Evolutionary conservation across 2,329 filamentous ascomycete species (phyloP), one percentile per base, ranked within the genome.

Genomic region (Rutstroemia sp.): DNA sequence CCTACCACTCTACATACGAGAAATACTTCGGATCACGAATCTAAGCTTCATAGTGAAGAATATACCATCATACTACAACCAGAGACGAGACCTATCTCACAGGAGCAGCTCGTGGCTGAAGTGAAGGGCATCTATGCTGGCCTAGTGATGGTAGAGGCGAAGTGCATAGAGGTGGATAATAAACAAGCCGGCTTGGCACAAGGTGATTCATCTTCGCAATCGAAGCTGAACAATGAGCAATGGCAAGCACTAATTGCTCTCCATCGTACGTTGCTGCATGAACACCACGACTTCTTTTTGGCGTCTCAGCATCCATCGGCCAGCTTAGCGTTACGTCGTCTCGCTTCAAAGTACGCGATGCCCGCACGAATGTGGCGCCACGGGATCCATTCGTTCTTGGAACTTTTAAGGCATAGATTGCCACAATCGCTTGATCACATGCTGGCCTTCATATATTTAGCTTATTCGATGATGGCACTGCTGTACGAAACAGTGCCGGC

Each of bases 341-440:
- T 96, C 0, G 86, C 91, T 0, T 79, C 80, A 0, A 94, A 94
- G 59, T 96, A 96, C 63, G 84, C 85, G 0, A 96, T 97, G 90
- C 92, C 92, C 0, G 90, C 89, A 0, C 77, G 92, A 0, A 94
- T 97, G 88, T 97, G 94, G 94, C 79, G 90, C 0, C 89, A 79
- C 86, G 92, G 89, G 0, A 96, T 97, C 3, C 90, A 95, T 67
- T 85, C 83, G 0, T 94, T 94, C 57, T 76, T 95, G 0, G 90
- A 95, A 62, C 70, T 95, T 0, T 71, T 95, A 0, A 77, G 90
- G 0, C 83, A 89, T 61, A 80, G 85, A 2, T 74, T 96, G 0
- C 92, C 92, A 0, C 78, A 77, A 0, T 91, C 88, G 1, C 73
- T 91, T 0, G 92, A 96, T 50, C 88, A 95, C 55, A 96, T 97